Evolutionary conservation across 768 basidiomycete species (phyloP).

Genomic region (Stropharia rugosoannulata): DNA sequence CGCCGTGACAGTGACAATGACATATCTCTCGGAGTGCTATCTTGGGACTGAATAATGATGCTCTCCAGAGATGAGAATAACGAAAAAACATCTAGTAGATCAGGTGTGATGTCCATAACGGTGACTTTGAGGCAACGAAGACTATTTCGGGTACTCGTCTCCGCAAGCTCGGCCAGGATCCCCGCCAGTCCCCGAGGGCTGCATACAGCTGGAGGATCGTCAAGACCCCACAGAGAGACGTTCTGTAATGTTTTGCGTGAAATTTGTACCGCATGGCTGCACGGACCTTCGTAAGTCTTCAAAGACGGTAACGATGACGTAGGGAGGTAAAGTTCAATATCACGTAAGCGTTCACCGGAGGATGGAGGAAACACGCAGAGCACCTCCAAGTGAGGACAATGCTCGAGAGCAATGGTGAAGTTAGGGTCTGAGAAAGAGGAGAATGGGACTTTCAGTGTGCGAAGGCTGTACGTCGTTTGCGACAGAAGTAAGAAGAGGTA

Average conservation of each 20-base stretch:
- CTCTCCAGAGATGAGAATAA: slow-evolving; percentile 15
- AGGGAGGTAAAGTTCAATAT: slow-evolving; percentile 15
- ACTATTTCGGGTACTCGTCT: slow-evolving; percentile 14
- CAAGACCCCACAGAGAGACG: slow-evolving; percentile 27
- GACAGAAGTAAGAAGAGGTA: slow-evolving; percentile 24
- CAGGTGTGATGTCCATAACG: slow-evolving; percentile 19
- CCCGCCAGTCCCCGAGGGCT: slow-evolving; percentile 19
- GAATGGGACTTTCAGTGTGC: slow-evolving; percentile 22
- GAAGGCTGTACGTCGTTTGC: slow-evolving; percentile 9
- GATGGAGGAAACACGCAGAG: slow-evolving; percentile 30
- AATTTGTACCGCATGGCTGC: slow-evolving; percentile 21
- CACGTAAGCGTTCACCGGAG: slow-evolving; percentile 17
- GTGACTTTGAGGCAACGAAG: slow-evolving; percentile 20
- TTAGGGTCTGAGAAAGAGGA: slow-evolving; percentile 21
- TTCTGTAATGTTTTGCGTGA: slow-evolving; percentile 21
- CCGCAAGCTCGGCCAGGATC: slow-evolving; percentile 15
- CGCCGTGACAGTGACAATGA: slow-evolving; percentile 13
- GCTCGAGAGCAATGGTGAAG: slow-evolving; percentile 25
- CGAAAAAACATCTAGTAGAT: slow-evolving; percentile 15
- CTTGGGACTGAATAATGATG: slow-evolving; percentile 21
- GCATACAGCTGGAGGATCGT: slow-evolving; percentile 22
- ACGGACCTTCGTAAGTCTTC: slow-evolving; percentile 28
- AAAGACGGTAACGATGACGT: slow-evolving; percentile 20
- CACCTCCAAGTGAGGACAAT: slow-evolving; percentile 28
- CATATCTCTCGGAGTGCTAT: slow-evolving; percentile 14